Base-by-base conservation (phyloP, 139 green algal species). In the Pseudopediastrum boryanum region DNA sequence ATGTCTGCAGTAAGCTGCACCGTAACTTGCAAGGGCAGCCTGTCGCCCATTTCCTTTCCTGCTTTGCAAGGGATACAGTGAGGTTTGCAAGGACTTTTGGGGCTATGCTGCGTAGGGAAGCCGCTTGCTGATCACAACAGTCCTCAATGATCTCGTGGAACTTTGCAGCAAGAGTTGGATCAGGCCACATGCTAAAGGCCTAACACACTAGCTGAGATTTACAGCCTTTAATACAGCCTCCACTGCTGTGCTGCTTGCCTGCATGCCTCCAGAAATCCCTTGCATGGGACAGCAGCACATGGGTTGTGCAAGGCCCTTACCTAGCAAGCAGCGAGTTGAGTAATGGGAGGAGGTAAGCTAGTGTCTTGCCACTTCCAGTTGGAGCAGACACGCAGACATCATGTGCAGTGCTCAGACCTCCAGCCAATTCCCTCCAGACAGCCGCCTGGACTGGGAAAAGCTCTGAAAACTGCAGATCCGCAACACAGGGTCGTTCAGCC, bases 361-460 rank as follows among this genome's bases (percentile, higher is more conserved):
- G 83, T 1, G 94, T 98, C 81, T 98, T 98, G 59, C 94, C 94
- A 67, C 86, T 94, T 71, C 94, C 94, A 0, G 94, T 98, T 27
- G 94, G 94, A 0, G 94, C 92, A 29, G 78, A 86, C 19, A 98
- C 84, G 83, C 93, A 96, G n/a, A 98, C 66, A 75, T 98, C 94
- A 81, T 97, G 91, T 6, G 77, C 79, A 7, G 61, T 52, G 75
- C 84, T 90, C 43, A 63, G 35, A 12, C 94, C 94, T 19, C 94
- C 94, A 1, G 78, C 90, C 0, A 86, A 83, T 46, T 89, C 68
- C 1, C 72, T 61, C 94, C 93, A 98, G 27, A 93, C 86, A 29
- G 87, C 90, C 25, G 88, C 84, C 73, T 98, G 94, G 6, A 95
- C 89, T 8, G 93, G 91, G 64, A 97, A 94, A 16, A 97, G 76